phyloP scores from a whole-genome alignment of 2,329 filamentous ascomycete species.

The Davidsoniella eucalypti region DNA sequence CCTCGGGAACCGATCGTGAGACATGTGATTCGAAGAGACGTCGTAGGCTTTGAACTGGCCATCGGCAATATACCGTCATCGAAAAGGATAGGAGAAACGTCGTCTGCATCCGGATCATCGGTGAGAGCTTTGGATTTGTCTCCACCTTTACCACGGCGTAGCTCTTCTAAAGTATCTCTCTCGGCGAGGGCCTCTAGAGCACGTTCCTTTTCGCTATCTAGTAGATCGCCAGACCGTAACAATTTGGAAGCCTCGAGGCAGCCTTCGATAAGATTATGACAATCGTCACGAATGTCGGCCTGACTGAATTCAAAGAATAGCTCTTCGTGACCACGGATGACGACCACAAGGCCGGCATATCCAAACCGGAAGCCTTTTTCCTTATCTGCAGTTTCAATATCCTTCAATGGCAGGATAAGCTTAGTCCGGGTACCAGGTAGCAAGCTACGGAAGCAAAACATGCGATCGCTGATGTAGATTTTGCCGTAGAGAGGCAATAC shows the following conservation, averaged over 20 bases:
- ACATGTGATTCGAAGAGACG: constrained; percentile 72
- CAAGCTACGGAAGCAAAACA: constrained; percentile 85
- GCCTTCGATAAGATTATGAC: constrained; percentile 27
- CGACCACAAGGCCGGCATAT: constrained; percentile 79
- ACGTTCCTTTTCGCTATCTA: constrained; percentile 45
- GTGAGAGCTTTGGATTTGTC: constrained; percentile 18
- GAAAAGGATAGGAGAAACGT: background rate
- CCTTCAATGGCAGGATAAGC: constrained; percentile 74
- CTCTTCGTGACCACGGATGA: constrained; percentile 87
- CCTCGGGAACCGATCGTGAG: constrained; percentile 90
- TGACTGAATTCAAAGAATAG: constrained; percentile 87
- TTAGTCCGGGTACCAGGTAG: constrained; percentile 83
- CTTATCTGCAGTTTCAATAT: constrained; percentile 86
- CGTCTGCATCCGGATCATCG: background rate
- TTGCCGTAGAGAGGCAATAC: constrained; percentile 90
- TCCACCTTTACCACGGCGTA: constrained; percentile 35
- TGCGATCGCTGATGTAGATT: constrained; percentile 77
- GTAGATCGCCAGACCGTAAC: background rate
- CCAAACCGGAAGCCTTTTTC: constrained; percentile 89
- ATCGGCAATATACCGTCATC: background rate
- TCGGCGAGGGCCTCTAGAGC: constrained; percentile 65
- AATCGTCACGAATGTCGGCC: constrained; percentile 70
- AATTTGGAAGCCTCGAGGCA: constrained; percentile 2
- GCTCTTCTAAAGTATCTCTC: constrained; percentile 51
- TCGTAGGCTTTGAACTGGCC: constrained; percentile 73